These are phyloP conservation scores for Nicotiana noctiflora DNA, from an alignment of 257 asterid species.

Conservation along the genomic window DNA sequence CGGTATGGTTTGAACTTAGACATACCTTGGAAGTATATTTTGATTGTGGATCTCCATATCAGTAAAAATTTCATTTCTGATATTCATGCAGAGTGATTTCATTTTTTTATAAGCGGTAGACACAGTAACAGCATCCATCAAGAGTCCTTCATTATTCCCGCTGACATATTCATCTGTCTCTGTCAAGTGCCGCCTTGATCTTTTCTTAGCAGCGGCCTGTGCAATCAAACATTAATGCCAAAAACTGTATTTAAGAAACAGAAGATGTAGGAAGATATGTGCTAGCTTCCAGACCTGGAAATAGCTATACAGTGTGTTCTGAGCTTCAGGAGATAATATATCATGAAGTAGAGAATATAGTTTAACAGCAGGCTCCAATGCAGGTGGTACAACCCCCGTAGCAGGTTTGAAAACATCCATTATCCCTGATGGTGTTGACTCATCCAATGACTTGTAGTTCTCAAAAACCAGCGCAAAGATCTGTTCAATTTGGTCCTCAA, in stretches of 20 bases:
- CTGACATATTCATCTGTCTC: slow-evolving; percentile 53
- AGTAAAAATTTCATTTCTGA: slow-evolving; percentile 40
- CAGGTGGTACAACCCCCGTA: slow-evolving; percentile 41
- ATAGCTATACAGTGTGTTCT: slow-evolving; percentile 35
- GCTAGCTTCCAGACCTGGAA: slow-evolving; percentile 33
- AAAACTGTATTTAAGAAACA: background rate
- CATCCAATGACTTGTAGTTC: slow-evolving; percentile 46
- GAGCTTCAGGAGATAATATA: slow-evolving; percentile 46
- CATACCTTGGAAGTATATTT: slow-evolving; percentile 47
- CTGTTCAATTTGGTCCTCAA: slow-evolving; percentile 47
- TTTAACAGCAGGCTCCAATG: slow-evolving; percentile 41
- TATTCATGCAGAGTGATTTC: slow-evolving; percentile 40
- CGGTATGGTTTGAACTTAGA: background rate
- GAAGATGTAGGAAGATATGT: background rate
- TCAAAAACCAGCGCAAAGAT: slow-evolving; percentile 41
- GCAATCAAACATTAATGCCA: background rate
- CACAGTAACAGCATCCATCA: slow-evolving; percentile 32
- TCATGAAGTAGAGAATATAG: slow-evolving; percentile 39
- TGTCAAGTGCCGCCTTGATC: slow-evolving; percentile 44
- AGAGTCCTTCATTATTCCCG: slow-evolving; percentile 38
- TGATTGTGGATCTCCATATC: slow-evolving; percentile 49
- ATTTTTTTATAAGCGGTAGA: slow-evolving; percentile 44
- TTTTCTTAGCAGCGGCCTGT: slow-evolving; percentile 49
- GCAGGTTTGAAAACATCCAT: slow-evolving; percentile 42
- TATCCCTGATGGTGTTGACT: slow-evolving; percentile 37